Conservation (phyloP, 257 asterid genomes). For the Lavandula angustifolia region DNA sequence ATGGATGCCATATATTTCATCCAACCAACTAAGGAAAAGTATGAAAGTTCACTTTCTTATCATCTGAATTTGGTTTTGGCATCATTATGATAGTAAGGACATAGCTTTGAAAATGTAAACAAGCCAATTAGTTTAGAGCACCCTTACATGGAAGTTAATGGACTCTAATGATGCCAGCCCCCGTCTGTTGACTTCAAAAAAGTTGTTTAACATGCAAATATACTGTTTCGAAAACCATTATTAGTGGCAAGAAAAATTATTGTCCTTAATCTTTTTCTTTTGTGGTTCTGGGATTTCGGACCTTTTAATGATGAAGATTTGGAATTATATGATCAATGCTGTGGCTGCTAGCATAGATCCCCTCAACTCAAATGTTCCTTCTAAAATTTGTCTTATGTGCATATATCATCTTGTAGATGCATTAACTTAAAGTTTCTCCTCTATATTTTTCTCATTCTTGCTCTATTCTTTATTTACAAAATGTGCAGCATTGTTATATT, state of each 20-base stretch:
- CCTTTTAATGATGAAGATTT: background rate
- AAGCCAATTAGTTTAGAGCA: constrained; percentile 21
- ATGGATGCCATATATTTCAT: constrained; percentile 97
- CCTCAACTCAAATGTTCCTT: constrained; percentile 17
- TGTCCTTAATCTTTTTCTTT: background rate
- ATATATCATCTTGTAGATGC: constrained; percentile 2
- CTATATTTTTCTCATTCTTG: constrained; percentile 18
- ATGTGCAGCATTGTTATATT: constrained; percentile 79
- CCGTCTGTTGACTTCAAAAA: background rate
- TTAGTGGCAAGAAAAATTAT: background rate
- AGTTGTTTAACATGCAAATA: constrained; percentile 1
- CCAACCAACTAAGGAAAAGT: constrained; percentile 98
- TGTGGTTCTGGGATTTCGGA: background rate
- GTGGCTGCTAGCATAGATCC: constrained; percentile 16
- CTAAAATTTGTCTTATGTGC: background rate
- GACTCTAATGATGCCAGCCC: constrained; percentile 4
- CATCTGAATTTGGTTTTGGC: constrained; percentile 29
- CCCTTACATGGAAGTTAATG: constrained; percentile 3
- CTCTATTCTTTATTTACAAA: constrained; percentile 36
- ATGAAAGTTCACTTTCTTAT: constrained; percentile 27
- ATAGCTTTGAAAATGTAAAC: constrained; percentile 13
- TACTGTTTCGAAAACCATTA: background rate
- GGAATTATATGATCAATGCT: background rate
- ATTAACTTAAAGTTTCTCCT: constrained; percentile 15
- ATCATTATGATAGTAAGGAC: constrained; percentile 16